Base-by-base conservation (phyloP, 2,329 filamentous ascomycete genomes). In the Ascochyta rabiei region DNA sequence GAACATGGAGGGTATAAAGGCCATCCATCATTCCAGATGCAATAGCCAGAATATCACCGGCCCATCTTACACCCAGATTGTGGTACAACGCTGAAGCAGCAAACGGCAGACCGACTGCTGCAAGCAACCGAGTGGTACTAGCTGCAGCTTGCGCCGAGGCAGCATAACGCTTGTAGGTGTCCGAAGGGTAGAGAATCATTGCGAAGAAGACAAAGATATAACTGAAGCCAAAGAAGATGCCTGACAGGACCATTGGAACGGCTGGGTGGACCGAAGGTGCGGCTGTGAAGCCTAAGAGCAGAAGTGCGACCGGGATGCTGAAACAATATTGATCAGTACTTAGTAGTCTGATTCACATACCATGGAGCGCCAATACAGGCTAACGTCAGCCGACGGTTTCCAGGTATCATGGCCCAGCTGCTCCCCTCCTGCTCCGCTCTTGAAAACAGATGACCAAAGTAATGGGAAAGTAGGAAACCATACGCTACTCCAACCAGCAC, bases 371-470 rank as follows among this genome's bases (percentile, higher is more conserved):
- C 87, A 10, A 89, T 57, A 64, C 84, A 88, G 2, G 87, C 88
- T 4, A 91, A 76, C 0, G 89, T 89, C 1, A 92, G 79, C 2
- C 89, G 84, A 9, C 86, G 82, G 62, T 83, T 86, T 67, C 91
- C 59, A 89, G 2, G 84, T 75, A 23, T 73, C 77, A 28, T 48
- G 75, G 26, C 28, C 48, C 48, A 45, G 34, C 40, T 40, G 15
- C 26, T 10, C 10, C 19, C 16, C 6, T 45, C 23, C 10, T 40
- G 19, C 28, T 40, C 34, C 7, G 34, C 48, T n/a, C 34, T 43
- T 9, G 18, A 45, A n/a, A 45, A 40, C 3, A 40, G 3, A 3
- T 7, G n/a, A 1, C 40, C 48, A 15, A 51, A 51, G 34, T n/a
- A 44, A 15, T 45, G 39, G 3, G 48, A 19, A 6, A 51, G 15